Conservation (phyloP, 1,139 yeast genomes). For the Taphrina communis region DNA sequence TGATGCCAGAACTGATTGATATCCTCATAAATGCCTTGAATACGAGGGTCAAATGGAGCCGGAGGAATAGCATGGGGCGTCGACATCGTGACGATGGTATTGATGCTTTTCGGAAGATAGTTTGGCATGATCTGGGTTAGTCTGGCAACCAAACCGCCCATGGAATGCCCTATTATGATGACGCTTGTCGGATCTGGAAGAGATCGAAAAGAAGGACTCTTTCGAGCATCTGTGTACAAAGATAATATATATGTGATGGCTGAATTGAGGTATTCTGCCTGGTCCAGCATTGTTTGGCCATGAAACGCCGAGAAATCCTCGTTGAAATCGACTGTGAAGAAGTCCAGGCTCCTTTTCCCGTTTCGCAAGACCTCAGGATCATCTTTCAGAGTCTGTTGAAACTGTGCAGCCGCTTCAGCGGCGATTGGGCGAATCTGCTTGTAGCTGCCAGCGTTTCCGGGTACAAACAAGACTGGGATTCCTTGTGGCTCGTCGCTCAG, state of each 20-base stretch:
- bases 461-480: slow-evolving; percentile 86
- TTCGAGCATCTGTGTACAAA: slow-evolving; percentile 58
- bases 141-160: slow-evolving; percentile 95
- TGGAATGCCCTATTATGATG: slow-evolving; percentile 85
- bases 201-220: slow-evolving; percentile 47
- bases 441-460: slow-evolving; percentile 97
- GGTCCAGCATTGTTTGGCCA: slow-evolving; percentile 90
- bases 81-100: slow-evolving; percentile 83
- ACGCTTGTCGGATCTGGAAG: slow-evolving; percentile 67
- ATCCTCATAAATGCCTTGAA: slow-evolving; percentile 72
- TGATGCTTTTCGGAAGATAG: slow-evolving; percentile 71
- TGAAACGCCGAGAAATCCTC: slow-evolving; percentile 97
- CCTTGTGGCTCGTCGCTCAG: slow-evolving; percentile 61
- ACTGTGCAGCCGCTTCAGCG: slow-evolving; percentile 57
- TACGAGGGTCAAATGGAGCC: slow-evolving; percentile 91
- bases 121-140: slow-evolving; percentile 80
- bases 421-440: slow-evolving; percentile 93
- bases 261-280: slow-evolving; percentile 90
- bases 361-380: slow-evolving; percentile 26
- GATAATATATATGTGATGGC: slow-evolving; percentile 77
- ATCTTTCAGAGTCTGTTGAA: slow-evolving; percentile 42
- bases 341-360: slow-evolving; percentile 45
- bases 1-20: slow-evolving; percentile 82
- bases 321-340: slow-evolving; percentile 77
- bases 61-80: slow-evolving; percentile 96